Percentiles rank a stretch among this genome's conserved stretches.
phyloP scores from a whole-genome alignment of 2,329 filamentous ascomycete species.

The Fusarium anthophilum region DNA sequence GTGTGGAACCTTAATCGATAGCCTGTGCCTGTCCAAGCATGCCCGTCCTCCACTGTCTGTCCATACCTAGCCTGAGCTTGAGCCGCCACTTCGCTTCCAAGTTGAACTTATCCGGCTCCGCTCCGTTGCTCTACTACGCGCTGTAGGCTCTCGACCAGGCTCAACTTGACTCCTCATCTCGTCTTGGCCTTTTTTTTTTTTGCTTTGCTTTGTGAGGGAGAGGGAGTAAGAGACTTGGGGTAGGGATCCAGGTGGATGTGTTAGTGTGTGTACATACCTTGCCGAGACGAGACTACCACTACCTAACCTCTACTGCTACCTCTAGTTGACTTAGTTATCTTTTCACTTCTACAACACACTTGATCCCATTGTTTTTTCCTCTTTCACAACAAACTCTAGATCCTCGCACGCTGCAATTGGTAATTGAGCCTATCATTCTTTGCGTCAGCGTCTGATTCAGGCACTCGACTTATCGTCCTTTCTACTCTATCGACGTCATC shows the following conservation, averaged over 20 bases:
- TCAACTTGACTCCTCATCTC: constrained; percentile 10
- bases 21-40: background rate
- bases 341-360: constrained; percentile 21
- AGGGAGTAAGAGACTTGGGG: constrained; percentile 1
- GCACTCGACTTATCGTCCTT: background rate
- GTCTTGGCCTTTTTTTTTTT: background rate
- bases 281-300: background rate
- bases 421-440: constrained; percentile 6
- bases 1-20: constrained; percentile 43
- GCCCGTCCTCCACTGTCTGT: background rate
- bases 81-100: constrained; percentile 32
- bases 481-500: constrained; percentile 31
- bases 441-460: background rate
- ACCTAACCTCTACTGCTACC: background rate
- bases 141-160: background rate
- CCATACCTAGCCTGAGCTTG: constrained; percentile 12
- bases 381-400: constrained; percentile 27
- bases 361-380: constrained; percentile 22
- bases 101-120: constrained; percentile 36
- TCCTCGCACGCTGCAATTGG: constrained; percentile 25
- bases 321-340: constrained; percentile 7
- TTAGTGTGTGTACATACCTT: constrained; percentile 8
- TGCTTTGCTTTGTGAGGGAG: background rate
- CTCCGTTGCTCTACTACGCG: background rate
- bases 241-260: constrained; percentile 20